phyloP scores from a whole-genome alignment of 805 yeast species.

The Vanderwaltozyma polyspora region DNA sequence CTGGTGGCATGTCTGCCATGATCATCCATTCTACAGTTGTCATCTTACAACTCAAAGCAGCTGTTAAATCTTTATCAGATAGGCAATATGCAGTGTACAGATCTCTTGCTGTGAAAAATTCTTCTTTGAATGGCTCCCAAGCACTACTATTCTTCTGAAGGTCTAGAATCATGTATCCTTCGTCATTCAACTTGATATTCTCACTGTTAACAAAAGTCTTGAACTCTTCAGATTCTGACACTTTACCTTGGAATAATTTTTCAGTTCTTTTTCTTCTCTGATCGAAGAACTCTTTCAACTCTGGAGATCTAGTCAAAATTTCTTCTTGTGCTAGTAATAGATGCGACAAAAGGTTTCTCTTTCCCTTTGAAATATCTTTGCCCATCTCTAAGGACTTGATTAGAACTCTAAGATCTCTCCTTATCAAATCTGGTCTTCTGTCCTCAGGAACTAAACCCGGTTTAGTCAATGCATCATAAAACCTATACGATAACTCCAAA shows the following conservation, averaged over 20 bases:
- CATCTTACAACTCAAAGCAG: constrained; percentile 50
- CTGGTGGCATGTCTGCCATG: constrained; percentile 55
- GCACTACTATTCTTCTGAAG: constrained; percentile 35
- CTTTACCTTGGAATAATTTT: constrained; percentile 8
- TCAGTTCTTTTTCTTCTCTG: constrained; percentile 18
- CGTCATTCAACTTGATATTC: constrained; percentile 19
- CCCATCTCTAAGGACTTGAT: constrained; percentile 55
- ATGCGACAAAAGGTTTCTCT: constrained; percentile 51
- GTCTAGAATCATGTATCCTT: constrained; percentile 25
- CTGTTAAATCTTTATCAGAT: constrained; percentile 52
- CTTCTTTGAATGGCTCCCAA: constrained; percentile 69
- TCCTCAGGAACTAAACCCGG: constrained; percentile 26
- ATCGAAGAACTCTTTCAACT: constrained; percentile 25
- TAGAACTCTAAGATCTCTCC: constrained; percentile 59
- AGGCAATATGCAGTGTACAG: constrained; percentile 60
- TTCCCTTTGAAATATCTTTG: constrained; percentile 37
- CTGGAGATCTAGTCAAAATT: constrained; percentile 35
- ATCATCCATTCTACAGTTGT: constrained; percentile 63
- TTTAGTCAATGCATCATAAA: constrained; percentile 41
- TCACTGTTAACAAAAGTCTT: constrained; percentile 19
- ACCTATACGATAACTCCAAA: constrained; percentile 51
- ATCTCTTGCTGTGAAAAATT: constrained; percentile 68
- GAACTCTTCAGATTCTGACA: constrained; percentile 13
- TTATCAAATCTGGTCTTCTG: constrained; percentile 47
- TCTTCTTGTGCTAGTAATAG: constrained; percentile 57